Conservation (phyloP, 2,329 filamentous ascomycete species). For the Claviceps pusilla region DNA sequence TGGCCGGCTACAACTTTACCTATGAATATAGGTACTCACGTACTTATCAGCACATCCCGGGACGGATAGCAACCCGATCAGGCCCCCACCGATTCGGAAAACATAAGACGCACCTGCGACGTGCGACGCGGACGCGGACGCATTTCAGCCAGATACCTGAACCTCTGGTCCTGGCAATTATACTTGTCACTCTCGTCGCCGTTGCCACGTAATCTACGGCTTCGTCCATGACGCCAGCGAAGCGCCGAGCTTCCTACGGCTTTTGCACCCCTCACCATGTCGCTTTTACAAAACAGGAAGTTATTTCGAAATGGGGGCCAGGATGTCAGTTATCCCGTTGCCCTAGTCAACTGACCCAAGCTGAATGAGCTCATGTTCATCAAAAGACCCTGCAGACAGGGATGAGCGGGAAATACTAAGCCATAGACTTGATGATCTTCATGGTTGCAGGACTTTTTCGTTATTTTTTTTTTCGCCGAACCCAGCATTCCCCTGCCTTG, state of each 20-base stretch:
- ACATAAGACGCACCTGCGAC: background rate
- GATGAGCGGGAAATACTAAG: background rate
- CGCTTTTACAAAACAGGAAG: background rate
- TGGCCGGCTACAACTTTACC: background rate
- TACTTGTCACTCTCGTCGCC: background rate
- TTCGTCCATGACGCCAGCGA: background rate
- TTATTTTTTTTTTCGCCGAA: too few species aligned
- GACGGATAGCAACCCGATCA: background rate
- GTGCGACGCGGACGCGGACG: background rate
- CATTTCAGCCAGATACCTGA: background rate
- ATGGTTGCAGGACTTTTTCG: too few species aligned
- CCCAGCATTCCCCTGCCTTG: too few species aligned
- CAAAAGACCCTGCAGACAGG: background rate
- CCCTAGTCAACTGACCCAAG: background rate
- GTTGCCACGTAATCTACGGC: background rate
- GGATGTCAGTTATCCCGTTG: background rate
- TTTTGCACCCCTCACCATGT: background rate
- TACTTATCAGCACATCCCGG: background rate
- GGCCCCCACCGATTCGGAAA: background rate
- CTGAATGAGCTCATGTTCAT: background rate
- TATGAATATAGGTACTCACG: too few species aligned
- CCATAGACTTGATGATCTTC: background rate
- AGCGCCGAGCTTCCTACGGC: background rate
- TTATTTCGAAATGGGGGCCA: background rate
- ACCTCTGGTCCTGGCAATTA: background rate